Evolutionary conservation across 179 eudicot genomes (phyloP).

Genomic region (Silene noctiflora): DNA sequence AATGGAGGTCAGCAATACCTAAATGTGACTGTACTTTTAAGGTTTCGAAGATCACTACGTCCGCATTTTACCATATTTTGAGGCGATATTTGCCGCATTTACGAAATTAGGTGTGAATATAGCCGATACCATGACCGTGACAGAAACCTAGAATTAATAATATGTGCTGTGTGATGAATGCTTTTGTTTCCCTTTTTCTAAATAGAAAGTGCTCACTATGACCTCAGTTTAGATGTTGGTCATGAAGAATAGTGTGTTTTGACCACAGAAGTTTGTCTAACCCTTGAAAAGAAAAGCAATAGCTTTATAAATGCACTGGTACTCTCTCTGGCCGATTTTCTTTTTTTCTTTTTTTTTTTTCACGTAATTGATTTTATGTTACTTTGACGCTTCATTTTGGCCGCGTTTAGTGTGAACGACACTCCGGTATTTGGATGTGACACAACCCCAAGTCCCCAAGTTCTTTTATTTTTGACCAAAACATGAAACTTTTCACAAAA

Average conservation of each 20-base stretch:
- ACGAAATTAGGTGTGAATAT: neutral
- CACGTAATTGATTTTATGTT: neutral
- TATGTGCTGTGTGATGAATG: neutral
- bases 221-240: slow-evolving; percentile 3
- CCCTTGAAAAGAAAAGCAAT: neutral
- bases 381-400: neutral
- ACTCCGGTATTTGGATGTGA: neutral
- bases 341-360: no score
- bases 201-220: neutral
- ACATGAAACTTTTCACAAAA: neutral
- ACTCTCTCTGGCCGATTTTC: no score
- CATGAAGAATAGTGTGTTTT: slow-evolving; percentile 3
- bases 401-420: neutral
- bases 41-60: neutral
- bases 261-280: slow-evolving; percentile 12
- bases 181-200: neutral
- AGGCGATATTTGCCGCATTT: neutral
- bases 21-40: neutral
- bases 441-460: neutral
- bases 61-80: neutral
- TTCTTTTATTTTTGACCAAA: no score
- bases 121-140: neutral
- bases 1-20: neutral
- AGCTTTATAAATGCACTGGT: no score
- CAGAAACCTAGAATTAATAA: neutral